Conservation (phyloP, 768 basidiomycete genomes). For the Holtermanniella nyarrowii region DNA sequence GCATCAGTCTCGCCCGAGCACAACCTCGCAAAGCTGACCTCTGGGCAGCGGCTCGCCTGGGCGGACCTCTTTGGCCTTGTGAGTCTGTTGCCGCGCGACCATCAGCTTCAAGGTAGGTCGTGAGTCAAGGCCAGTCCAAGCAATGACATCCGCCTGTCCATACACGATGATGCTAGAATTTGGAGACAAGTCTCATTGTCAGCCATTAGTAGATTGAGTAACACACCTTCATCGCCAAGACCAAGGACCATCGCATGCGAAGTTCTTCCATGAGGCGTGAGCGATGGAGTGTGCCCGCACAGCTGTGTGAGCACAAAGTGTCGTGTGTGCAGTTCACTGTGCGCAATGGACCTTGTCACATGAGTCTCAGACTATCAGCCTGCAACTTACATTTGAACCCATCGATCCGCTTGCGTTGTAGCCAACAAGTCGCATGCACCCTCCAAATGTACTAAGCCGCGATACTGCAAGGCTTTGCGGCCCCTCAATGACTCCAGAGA, state of each 20-base stretch:
- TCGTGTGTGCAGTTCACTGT: conserved; percentile 19
- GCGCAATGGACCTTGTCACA: conserved; percentile 15
- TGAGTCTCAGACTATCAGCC: neutral
- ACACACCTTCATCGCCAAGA: conserved; percentile 35
- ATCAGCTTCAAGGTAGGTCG: neutral
- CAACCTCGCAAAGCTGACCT: too few relatives aligned
- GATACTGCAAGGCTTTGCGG: conserved; percentile 28
- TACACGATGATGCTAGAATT: conserved; percentile 42
- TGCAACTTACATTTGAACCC: conserved; percentile 27
- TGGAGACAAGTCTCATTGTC: conserved; percentile 11
- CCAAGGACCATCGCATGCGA: conserved; percentile 27
- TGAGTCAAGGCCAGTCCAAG: too few relatives aligned
- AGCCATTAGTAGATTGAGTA: neutral
- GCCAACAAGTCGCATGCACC: conserved; percentile 26
- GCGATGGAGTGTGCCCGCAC: conserved; percentile 15
- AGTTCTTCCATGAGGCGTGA: conserved; percentile 24
- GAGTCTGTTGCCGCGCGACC: conserved; percentile 11
- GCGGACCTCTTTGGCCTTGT: conserved; percentile 16
- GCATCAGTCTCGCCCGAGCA: too few relatives aligned
- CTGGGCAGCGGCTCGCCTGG: conserved; percentile 39
- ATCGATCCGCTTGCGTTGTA: neutral
- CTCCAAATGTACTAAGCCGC: conserved; percentile 25
- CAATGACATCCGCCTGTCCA: conserved; percentile 22
- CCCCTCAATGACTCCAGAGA: conserved; percentile 39
- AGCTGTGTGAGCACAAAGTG: conserved; percentile 28